These are phyloP conservation scores for Botrytis sinoallii DNA, from an alignment of 2,329 filamentous ascomycete genomes.

Conservation along the genomic window DNA sequence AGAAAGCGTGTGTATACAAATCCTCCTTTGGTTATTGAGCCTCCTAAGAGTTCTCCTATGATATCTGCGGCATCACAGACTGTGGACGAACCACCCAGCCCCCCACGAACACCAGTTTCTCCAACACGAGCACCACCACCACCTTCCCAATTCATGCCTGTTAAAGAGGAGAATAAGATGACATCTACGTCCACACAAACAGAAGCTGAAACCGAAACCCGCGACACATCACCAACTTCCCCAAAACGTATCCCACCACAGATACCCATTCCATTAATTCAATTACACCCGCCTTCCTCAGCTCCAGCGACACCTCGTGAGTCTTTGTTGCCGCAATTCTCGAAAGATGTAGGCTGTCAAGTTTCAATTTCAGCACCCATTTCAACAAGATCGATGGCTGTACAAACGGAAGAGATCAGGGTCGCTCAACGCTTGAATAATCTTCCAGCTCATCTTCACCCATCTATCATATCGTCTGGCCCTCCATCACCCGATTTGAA, in stretches of 20 bases:
- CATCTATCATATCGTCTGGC: conserved; percentile 67
- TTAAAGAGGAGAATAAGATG: conserved; percentile 42
- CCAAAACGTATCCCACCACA: conserved; percentile 35
- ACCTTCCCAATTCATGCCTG: conserved; percentile 28
- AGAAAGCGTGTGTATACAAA: conserved; percentile 62
- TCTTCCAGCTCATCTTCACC: conserved; percentile 74
- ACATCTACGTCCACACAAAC: conserved; percentile 63
- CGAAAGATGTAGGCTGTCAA: conserved; percentile 81
- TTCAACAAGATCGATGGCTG: conserved; percentile 45
- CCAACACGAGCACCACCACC: conserved; percentile 45
- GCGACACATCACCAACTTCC: conserved; percentile 36
- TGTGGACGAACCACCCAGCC: conserved; percentile 58
- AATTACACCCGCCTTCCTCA: conserved; percentile 83
- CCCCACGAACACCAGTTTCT: conserved; percentile 61
- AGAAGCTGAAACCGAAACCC: conserved; percentile 34
- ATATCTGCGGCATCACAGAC: conserved; percentile 65
- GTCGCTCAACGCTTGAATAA: conserved; percentile 74
- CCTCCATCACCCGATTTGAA: conserved; percentile 51
- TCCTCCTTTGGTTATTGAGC: conserved; percentile 50
- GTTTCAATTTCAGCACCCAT: conserved; percentile 54
- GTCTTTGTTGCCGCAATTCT: conserved; percentile 73
- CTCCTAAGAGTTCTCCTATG: conserved; percentile 49
- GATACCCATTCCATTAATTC: conserved; percentile 72
- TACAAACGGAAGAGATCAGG: conserved; percentile 88
- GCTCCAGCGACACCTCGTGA: conserved; percentile 75